These are phyloP conservation scores for Diplodia seriata DNA, from an alignment of 2,329 filamentous ascomycete genomes.

Conservation along the genomic window DNA sequence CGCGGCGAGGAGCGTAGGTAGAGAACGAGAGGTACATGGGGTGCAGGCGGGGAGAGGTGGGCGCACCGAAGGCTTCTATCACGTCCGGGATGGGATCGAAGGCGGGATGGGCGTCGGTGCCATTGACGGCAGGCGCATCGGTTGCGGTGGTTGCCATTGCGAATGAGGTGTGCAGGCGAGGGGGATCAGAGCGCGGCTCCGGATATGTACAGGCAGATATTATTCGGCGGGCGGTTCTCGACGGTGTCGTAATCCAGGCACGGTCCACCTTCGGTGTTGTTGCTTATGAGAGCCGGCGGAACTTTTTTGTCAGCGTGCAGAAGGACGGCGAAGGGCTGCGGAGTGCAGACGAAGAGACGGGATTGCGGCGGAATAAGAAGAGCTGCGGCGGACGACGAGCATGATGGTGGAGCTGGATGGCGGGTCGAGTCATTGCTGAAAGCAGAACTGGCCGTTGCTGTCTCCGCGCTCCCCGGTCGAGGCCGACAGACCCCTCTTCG, in stretches of 20 bases:
- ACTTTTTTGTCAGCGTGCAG: conserved; percentile 19
- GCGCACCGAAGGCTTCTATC: conserved; percentile 53
- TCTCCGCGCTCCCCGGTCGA: conserved; percentile 5
- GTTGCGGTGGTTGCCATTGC: conserved; percentile 12
- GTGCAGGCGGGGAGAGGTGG: conserved; percentile 2
- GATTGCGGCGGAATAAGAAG: conserved; percentile 3
- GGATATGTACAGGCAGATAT: conserved; percentile 1
- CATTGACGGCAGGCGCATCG: conserved; percentile 24
- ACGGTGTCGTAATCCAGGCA: conserved; percentile 22
- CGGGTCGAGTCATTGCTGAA: conserved; percentile 14
- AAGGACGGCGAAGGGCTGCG: not conserved
- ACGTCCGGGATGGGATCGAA: conserved; percentile 58
- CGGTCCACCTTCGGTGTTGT: conserved; percentile 15
- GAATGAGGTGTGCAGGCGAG: not conserved
- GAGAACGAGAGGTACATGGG: not conserved
- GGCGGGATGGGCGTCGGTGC: conserved; percentile 41
- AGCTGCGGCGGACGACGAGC: not conserved
- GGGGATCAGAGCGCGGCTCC: not conserved
- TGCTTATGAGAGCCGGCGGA: conserved; percentile 27
- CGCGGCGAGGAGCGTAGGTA: not conserved
- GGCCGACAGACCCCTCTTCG: conserved; percentile 17
- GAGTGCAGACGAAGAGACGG: not conserved
- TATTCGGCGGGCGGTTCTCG: conserved; percentile 1
- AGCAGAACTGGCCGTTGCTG: conserved; percentile 9
- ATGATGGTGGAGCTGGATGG: conserved; percentile 14